Conservation (phyloP, 495 filamentous ascomycete genomes). For the Podospora conica region DNA sequence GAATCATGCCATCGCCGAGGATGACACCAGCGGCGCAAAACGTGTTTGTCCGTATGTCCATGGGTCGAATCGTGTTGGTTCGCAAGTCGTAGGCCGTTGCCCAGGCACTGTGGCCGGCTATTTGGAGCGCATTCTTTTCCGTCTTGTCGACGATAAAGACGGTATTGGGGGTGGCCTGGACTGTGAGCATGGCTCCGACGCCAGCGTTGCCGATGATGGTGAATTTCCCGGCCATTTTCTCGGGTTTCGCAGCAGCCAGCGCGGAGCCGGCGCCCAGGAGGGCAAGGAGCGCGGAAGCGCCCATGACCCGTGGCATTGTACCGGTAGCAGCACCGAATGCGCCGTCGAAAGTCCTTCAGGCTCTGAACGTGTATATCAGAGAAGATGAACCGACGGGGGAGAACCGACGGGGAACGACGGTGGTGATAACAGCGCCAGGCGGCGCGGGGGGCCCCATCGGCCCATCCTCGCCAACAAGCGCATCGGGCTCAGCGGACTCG, state of each 20-base stretch:
- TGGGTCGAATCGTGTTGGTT: slow-evolving; percentile 7
- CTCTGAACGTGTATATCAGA: neutral
- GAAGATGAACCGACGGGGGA: neutral
- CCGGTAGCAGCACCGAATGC: neutral
- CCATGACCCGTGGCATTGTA: slow-evolving; percentile 1
- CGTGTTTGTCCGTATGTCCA: slow-evolving; percentile 7
- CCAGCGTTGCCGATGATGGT: slow-evolving; percentile 7
- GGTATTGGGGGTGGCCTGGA: slow-evolving; percentile 7
- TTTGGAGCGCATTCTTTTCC: slow-evolving; percentile 6
- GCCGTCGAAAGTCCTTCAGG: neutral
- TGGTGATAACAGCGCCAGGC: neutral
- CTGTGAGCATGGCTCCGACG: slow-evolving; percentile 9
- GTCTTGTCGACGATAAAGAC: slow-evolving; percentile 11
- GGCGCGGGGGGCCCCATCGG: neutral
- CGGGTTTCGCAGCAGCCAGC: neutral
- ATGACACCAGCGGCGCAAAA: slow-evolving; percentile 7
- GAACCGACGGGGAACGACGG: neutral
- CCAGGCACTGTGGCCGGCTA: slow-evolving; percentile 6
- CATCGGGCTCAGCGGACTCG: neutral
- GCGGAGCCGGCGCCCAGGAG: slow-evolving; percentile 6
- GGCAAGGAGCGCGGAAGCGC: neutral
- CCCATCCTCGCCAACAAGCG: neutral
- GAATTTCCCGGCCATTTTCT: slow-evolving; percentile 5
- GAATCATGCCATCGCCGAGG: slow-evolving; percentile 7
- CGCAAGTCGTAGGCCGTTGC: slow-evolving; percentile 8